Evolutionary conservation across 306 rosid genomes (phyloP).

Genomic region (Gleditsia sinensis): DNA sequence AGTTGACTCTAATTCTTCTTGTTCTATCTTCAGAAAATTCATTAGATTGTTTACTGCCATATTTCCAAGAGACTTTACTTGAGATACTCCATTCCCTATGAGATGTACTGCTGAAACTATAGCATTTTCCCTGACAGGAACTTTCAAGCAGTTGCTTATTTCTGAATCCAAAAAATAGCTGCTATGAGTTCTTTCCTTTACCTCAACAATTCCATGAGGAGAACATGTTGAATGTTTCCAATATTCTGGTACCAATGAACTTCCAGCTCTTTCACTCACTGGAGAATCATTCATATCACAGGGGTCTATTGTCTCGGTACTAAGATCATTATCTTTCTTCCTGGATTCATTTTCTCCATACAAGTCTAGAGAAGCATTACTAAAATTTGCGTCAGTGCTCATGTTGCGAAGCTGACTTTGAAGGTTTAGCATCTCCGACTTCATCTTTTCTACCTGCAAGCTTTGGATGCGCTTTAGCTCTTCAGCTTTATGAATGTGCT

Average conservation of each 20-base stretch:
- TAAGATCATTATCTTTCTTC: conserved; percentile 48
- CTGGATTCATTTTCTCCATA: conserved; percentile 33
- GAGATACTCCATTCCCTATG: conserved; percentile 83
- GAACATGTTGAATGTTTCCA: conserved; percentile 46
- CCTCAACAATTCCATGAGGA: conserved; percentile 57
- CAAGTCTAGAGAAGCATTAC: conserved; percentile 51
- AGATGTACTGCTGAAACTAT: conserved; percentile 71
- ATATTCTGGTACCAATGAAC: conserved; percentile 44
- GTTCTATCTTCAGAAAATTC: conserved; percentile 67
- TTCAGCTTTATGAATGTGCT: conserved; percentile 67
- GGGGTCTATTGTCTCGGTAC: conserved; percentile 38
- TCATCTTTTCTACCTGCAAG: conserved; percentile 96
- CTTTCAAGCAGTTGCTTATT: conserved; percentile 42
- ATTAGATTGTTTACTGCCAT: conserved; percentile 75
- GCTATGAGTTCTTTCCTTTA: conserved; percentile 39
- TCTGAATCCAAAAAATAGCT: conserved; percentile 37
- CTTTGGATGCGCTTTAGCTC: conserved; percentile 76
- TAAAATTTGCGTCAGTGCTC: conserved; percentile 51
- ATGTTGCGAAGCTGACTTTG: conserved; percentile 68
- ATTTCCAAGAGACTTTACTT: conserved; percentile 79
- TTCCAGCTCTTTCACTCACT: conserved; percentile 41
- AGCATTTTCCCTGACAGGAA: conserved; percentile 56
- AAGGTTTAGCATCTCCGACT: conserved; percentile 87
- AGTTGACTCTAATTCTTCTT: conserved; percentile 50
- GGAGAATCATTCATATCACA: conserved; percentile 56